These are phyloP conservation scores for sunflower (Helianthus annuus) DNA, from an alignment of 129 eudicot species.

Conservation along the genomic window DNA sequence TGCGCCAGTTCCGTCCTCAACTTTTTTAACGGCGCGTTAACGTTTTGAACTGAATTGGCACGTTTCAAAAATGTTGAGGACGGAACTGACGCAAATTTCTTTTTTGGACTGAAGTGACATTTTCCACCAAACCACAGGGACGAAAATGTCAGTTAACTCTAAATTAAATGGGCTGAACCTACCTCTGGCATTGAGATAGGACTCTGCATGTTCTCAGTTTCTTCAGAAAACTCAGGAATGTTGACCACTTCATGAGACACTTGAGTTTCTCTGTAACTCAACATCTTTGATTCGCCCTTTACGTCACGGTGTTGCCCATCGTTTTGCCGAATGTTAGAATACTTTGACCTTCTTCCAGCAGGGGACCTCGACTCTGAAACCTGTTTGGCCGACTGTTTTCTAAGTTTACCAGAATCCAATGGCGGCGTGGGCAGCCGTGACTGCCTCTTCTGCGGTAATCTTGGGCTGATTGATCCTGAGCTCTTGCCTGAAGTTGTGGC, in stretches of 20 bases:
- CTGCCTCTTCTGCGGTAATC: conserved; percentile 65
- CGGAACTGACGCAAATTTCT: no score
- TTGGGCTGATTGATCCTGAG: conserved; percentile 67
- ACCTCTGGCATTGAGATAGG: conserved; percentile 52
- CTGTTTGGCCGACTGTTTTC: conserved; percentile 53
- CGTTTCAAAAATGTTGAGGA: no score
- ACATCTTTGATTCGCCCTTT: conserved; percentile 42
- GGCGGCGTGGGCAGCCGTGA: conserved; percentile 76
- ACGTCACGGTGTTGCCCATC: conserved; percentile 46
- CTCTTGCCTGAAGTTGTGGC: conserved; percentile 39
- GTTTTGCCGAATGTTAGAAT: conserved; percentile 36
- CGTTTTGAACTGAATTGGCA: no score
- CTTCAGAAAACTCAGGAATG: conserved; percentile 35
- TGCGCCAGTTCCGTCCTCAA: no score
- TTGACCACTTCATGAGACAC: conserved; percentile 26
- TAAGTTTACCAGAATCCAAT: conserved; percentile 51
- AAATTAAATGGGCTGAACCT: conserved; percentile 5
- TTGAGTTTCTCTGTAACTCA: conserved; percentile 37
- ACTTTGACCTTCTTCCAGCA: conserved; percentile 68
- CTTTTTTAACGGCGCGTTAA: no score
- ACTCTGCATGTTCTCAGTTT: conserved; percentile 23
- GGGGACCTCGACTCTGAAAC: conserved; percentile 65
- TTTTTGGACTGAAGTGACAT: no score
- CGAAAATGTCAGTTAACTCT: no score
- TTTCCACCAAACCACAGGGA: no score